Conservation (phyloP, 345 rosid genomes). For the Turnera subulata region DNA sequence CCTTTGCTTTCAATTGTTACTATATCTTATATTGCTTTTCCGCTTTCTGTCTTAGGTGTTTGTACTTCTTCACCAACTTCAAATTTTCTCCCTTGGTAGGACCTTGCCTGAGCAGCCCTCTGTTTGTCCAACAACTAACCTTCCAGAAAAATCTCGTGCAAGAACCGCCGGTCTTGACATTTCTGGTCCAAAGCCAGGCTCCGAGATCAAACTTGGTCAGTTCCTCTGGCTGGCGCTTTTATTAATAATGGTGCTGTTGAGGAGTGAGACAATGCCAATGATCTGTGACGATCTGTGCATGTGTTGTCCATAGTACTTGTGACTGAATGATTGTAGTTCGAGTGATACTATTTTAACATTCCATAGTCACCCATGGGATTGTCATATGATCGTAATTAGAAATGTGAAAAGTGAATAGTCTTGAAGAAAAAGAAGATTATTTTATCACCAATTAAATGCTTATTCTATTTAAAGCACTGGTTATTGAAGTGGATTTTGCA, state of each 20-base stretch:
- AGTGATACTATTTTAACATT: too few relatives aligned
- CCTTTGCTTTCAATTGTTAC: not conserved
- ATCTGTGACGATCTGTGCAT: not conserved
- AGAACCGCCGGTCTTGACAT: slow-evolving; percentile 57
- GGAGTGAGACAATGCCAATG: not conserved
- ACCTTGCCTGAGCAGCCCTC: slow-evolving; percentile 79
- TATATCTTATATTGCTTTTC: not conserved
- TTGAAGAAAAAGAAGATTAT: too few relatives aligned
- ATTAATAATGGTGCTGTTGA: not conserved
- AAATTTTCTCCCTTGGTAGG: slow-evolving; percentile 69
- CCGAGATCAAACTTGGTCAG: slow-evolving; percentile 72
- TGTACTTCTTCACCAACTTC: slow-evolving; percentile 89
- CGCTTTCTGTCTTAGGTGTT: slow-evolving; percentile 52
- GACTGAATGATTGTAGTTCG: not conserved
- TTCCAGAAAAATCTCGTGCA: slow-evolving; percentile 60
- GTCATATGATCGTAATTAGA: too few relatives aligned
- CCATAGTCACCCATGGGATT: too few relatives aligned
- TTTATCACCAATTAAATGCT: too few relatives aligned
- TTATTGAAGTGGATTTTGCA: too few relatives aligned
- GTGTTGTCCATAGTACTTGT: not conserved
- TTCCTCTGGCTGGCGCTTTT: slow-evolving; percentile 12
- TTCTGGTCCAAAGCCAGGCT: slow-evolving; percentile 77
- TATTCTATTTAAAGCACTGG: too few relatives aligned
- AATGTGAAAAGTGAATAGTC: too few relatives aligned
- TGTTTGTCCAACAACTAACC: slow-evolving; percentile 38